Evolutionary conservation across 139 green algal genomes (phyloP), one percentile per base, ranked within the genome.

Genomic region (Closterium sp.): DNA sequence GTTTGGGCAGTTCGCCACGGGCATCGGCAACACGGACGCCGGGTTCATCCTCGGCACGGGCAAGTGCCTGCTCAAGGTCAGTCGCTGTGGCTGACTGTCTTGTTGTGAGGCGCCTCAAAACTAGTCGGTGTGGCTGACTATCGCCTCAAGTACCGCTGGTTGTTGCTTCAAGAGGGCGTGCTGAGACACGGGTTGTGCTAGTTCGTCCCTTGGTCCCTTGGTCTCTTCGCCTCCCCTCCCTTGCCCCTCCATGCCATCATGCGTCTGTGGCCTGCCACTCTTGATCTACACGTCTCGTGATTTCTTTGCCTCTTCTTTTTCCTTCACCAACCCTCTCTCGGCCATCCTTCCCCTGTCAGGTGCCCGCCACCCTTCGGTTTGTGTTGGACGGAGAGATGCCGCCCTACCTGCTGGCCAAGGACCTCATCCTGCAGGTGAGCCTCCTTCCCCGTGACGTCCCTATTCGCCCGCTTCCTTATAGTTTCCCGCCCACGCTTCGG

Each of bases 61-160:
- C 92, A 99, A 99, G 96, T 96, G 99, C 92, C 96, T 99, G 12
- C 96, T 99, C 93, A 99, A 99, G 96, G 96, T 97, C n/a, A n/a
- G n/a, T n/a, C n/a, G n/a, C n/a, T n/a, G n/a, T n/a, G n/a, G n/a
- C n/a, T n/a, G n/a, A n/a, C n/a, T n/a, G n/a, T n/a, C n/a, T n/a
- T n/a, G n/a, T n/a, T n/a, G n/a, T n/a, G n/a, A n/a, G n/a, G n/a
- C n/a, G n/a, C n/a, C n/a, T n/a, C n/a, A n/a, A n/a, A n/a, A n/a
- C n/a, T n/a, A n/a, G n/a, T n/a, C n/a, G n/a, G n/a, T n/a, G n/a
- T n/a, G n/a, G n/a, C n/a, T n/a, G n/a, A n/a, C n/a, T n/a, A n/a
- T n/a, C n/a, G n/a, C n/a, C n/a, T n/a, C n/a, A n/a, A n/a, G n/a
- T n/a, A n/a, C n/a, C n/a, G n/a, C n/a, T n/a, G n/a, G n/a, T n/a